These are phyloP conservation scores for Mrakiaceae sp. DNA, from an alignment of 1,284 basidiomycete species.

Conservation along the genomic window DNA sequence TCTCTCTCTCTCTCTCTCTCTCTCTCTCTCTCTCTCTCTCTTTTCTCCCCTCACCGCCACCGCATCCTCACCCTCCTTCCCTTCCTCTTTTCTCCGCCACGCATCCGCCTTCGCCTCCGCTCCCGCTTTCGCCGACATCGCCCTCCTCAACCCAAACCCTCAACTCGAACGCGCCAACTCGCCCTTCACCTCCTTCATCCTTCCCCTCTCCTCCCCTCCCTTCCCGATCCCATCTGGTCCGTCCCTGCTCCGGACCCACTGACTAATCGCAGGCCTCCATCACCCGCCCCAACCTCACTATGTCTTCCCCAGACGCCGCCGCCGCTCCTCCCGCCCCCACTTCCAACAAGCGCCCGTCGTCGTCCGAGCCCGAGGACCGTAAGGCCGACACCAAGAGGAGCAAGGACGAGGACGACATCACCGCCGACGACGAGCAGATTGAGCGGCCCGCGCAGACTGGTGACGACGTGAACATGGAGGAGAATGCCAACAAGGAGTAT, in stretches of 20 bases:
- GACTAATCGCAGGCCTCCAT: neutral
- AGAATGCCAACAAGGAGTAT: conserved; percentile 27
- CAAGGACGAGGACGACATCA: conserved; percentile 23
- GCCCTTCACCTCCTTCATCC: neutral
- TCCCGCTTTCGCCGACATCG: neutral
- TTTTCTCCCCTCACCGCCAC: neutral
- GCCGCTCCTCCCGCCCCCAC: neutral
- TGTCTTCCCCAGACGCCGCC: neutral
- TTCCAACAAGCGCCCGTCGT: conserved; percentile 27
- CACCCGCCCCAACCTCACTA: neutral
- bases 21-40: conserved; percentile 6
- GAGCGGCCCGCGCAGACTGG: neutral
- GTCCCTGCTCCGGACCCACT: conserved; percentile 2
- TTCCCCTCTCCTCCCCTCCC: neutral
- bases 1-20: conserved; percentile 10
- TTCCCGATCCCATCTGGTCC: conserved; percentile 7
- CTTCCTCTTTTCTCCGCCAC: neutral
- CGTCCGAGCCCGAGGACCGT: conserved; percentile 33
- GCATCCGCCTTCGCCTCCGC: neutral
- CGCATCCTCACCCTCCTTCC: neutral
- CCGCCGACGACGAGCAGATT: conserved; percentile 10
- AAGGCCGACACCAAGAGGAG: conserved; percentile 17
- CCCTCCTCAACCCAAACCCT: neutral
- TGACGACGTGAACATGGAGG: conserved; percentile 14
- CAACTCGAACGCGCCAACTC: neutral